Evolutionary conservation across 371 early-diverging fungal genomes (phyloP).

Genomic region (Mortierella sp.): DNA sequence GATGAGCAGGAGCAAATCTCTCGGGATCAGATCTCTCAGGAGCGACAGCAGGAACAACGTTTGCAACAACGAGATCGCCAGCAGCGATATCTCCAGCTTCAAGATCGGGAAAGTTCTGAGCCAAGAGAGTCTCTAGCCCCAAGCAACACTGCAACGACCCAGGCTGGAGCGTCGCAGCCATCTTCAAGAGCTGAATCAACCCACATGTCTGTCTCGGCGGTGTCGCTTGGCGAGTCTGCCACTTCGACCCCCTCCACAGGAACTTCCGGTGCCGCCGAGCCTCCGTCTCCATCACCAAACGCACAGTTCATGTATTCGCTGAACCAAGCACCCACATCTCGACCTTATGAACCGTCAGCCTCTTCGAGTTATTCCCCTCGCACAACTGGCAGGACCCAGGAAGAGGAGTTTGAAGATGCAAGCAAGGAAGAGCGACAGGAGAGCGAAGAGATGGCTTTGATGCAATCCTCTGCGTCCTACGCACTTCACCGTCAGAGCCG

Average conservation of each 20-base stretch:
- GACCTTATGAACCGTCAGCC: neutral
- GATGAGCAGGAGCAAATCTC: constrained; percentile 6
- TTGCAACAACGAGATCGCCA: neutral
- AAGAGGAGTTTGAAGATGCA: neutral
- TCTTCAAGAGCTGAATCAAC: constrained; percentile 7
- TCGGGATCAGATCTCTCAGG: constrained; percentile 6
- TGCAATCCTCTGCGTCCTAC: constrained; percentile 19
- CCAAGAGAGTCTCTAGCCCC: neutral
- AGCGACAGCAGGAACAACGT: neutral
- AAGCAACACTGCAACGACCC: neutral
- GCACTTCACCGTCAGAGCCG: constrained; percentile 16
- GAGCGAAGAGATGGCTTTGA: constrained; percentile 2
- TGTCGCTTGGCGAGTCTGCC: neutral
- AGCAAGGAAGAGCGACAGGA: neutral
- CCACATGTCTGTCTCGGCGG: constrained; percentile 4
- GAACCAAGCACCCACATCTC: neutral
- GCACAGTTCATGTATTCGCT: neutral
- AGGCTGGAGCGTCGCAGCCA: constrained; percentile 1
- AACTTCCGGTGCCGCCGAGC: constrained; percentile 1
- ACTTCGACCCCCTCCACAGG: constrained; percentile 3
- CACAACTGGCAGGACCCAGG: neutral
- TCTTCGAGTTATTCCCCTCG: neutral
- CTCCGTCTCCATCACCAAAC: constrained; percentile 12
- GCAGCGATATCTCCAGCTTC: constrained; percentile 7
- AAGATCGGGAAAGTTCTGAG: neutral